Evolutionary conservation across 73 alveolate species (phyloP).

Genomic region (Paramecium caudatum): DNA sequence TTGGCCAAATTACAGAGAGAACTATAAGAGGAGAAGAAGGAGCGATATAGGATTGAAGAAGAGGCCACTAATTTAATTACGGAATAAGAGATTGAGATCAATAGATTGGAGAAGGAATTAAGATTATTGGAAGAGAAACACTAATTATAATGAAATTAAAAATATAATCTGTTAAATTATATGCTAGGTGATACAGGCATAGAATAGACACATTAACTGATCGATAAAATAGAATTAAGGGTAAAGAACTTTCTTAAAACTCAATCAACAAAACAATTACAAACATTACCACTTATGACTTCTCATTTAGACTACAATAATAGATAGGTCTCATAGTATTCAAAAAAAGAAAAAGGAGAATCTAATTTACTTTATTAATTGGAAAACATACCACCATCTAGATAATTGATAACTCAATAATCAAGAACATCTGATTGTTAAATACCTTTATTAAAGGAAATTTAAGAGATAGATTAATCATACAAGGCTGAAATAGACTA

Average conservation of each 20-base stretch:
- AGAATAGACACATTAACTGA: constrained; percentile 64
- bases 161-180: constrained; percentile 39
- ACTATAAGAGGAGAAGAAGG: constrained; percentile 46
- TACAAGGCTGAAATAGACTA: constrained; percentile 24
- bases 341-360: constrained; percentile 38
- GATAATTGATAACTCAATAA: not conserved
- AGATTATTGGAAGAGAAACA: constrained; percentile 60
- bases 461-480: constrained; percentile 59
- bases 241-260: constrained; percentile 57
- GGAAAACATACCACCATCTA: constrained; percentile 46
- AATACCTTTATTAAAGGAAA: constrained; percentile 66
- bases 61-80: constrained; percentile 53
- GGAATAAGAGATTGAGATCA: constrained; percentile 30
- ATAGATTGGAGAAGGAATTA: constrained; percentile 34
- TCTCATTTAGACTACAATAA: constrained; percentile 27
- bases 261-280: constrained; percentile 8
- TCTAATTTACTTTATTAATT: constrained; percentile 1
- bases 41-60: constrained; percentile 55
- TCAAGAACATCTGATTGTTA: constrained; percentile 54
- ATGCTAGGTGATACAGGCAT: constrained; percentile 35
- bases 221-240: constrained; percentile 65
- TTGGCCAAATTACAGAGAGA: constrained; percentile 42
- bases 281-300: constrained; percentile 1
- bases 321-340: constrained; percentile 11
- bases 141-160: constrained; percentile 43